Evolutionary conservation across 2,329 filamentous ascomycete genomes (phyloP), one percentile per base, ranked within the genome.

Genomic region (Paradendryphiella salina): DNA sequence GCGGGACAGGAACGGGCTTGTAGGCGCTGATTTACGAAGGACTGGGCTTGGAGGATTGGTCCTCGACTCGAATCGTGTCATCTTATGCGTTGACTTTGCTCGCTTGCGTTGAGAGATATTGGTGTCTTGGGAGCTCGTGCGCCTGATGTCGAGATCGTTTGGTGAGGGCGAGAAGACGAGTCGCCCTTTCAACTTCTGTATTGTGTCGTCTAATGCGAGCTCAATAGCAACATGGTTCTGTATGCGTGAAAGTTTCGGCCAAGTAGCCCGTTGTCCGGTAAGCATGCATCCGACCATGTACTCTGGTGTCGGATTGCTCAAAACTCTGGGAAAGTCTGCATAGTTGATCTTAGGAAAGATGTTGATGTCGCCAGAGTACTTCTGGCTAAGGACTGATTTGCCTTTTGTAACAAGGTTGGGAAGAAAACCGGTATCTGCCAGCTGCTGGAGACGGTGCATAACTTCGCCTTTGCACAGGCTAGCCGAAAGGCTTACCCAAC

Each of bases 291-390:
- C 82, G 4, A 87, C 72, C 89, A 97, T 96, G 69, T 96, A 97
- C 4, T 92, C 89, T 0, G 85, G 77, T 0, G 88, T 91, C 1
- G 93, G 93, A 51, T 97, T 97, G 56, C 82, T 87, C 36, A 97
- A 78, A 20, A 96, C 85, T 7, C 83, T 82, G 0, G 88, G 86
- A 17, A 95, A 82, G 55, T 95, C 87, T 6, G 85, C 80, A 44
- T 88, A 84, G 4, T 82, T 82, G 50, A 96, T 86, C 46, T 90
- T 85, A 0, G 92, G 92, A 26, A 96, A 80, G 46, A 97, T 96
- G 36, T 91, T 97, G 68, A 97, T 96, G 72, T 97, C 92, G 5
- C 93, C 93, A 2, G 89, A 92, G 66, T 97, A 97, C 57, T 88
- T 90, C 66, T 97, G 93, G 57, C 86, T 92, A 41, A 97, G 79